Conservation (phyloP, 139 green algal species). For the Protoeuglena noctilucae region DNA sequence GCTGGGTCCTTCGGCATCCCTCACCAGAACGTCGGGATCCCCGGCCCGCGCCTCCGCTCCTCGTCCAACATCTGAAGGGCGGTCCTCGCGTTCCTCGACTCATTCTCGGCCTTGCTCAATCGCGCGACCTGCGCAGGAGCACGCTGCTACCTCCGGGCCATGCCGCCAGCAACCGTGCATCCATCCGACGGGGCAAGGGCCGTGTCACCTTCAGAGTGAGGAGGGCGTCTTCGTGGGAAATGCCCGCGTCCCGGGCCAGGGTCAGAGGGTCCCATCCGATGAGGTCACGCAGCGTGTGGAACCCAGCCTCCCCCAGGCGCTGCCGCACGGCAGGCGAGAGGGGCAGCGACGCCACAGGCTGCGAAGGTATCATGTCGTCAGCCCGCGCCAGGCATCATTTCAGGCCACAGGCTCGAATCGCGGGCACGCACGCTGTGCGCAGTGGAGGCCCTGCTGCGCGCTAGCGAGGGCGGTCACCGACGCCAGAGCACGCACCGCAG, state of each 20-base stretch:
- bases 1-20: too few relatives aligned
- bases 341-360: too few relatives aligned
- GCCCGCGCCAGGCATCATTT: too few relatives aligned
- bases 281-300: background rate
- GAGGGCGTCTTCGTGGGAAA: constrained; percentile 20
- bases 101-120: constrained; percentile 1
- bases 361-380: too few relatives aligned
- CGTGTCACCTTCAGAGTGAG: constrained; percentile 12
- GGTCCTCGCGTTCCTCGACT: background rate
- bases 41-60: constrained; percentile 7
- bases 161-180: background rate
- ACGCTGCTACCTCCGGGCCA: background rate
- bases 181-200: background rate
- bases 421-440: too few relatives aligned
- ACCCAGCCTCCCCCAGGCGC: background rate
- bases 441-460: too few relatives aligned
- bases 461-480: too few relatives aligned
- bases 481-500: too few relatives aligned
- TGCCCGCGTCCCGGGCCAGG: constrained; percentile 10
- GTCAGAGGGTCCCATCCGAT: background rate
- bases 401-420: too few relatives aligned
- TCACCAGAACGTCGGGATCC: constrained; percentile 4
- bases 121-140: constrained; percentile 13
- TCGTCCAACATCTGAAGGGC: constrained; percentile 13
- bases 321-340: background rate